Evolutionary conservation across 2,329 filamentous ascomycete genomes (phyloP), one percentile per base, ranked within the genome.

Genomic region (Coniella vitis): DNA sequence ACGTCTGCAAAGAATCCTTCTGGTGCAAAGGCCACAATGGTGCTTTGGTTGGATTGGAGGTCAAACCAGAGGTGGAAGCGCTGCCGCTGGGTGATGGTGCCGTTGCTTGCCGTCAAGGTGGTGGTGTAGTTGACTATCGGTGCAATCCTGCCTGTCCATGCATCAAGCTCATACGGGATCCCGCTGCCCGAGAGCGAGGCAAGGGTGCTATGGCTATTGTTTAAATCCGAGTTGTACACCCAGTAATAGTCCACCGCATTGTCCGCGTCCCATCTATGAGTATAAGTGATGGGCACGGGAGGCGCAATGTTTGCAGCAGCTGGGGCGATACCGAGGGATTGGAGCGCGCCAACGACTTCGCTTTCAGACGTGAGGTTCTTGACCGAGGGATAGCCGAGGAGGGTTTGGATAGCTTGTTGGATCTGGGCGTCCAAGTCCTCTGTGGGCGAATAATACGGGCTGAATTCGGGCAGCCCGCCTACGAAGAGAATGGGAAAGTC

Each of bases 171-270:
- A 34, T 48, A 48, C 13, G 46, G 46, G 10, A 38, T 21, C 3
- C 46, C 46, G 9, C 20, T 17, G 3, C 46, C 38, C 3, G 9
- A 36, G 4, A 48, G 39, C 7, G 46, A 48, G n/a, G 46, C 46
- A 14, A 42, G 21, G 10, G 46, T 48, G 7, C 38, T 39, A 17
- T 48, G 46, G 19, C 38, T 41, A 4, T 20, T 16, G 12, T 42
- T 13, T 2, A 48, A 19, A 13, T 48, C 46, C 1, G 46, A 48
- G 32, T 48, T 48, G n/a, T 48, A 48, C 17, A 48, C 46, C 46
- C 46, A 48, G 17, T 48, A 48, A 20, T 48, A 48, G 9, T 48
- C 38, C 4, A 48, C 46, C 16, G 25, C 14, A 38, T 43, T 32
- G 2, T 43, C 46, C n/a, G 20, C 39, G 38, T 48, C 46, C 38